Base-by-base conservation (phyloP, 139 green algal species). In the Edaphochlamys debaryana region DNA sequence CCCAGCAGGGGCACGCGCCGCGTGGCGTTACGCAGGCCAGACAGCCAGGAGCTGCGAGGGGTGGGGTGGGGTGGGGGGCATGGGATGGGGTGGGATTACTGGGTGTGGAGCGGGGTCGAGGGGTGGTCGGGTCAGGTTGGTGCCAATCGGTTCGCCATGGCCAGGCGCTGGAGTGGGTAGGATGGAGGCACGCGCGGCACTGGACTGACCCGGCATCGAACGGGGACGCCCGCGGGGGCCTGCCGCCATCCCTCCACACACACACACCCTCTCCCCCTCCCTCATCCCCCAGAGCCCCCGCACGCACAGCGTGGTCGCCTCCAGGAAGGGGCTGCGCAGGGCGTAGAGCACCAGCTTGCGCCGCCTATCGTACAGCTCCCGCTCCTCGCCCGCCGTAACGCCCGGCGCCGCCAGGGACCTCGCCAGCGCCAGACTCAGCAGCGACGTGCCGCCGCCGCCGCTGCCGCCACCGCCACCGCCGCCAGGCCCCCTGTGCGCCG, bases 341-440 rank as follows among this genome's bases (percentile, higher is more conserved):
- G 86, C 88, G 82, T 94, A 94, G 29, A 89, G 84, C 45, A 88
- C 64, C 56, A 90, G 64, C 67, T 82, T 79, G 15, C 76, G 67
- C 38, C 86, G 79, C 40, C 82, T 77, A 36, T 87, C 80, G 15
- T 48, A 78, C 66, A 86, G 52, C 79, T 91, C 86, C 25, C 79
- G 69, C 71, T 89, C 71, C 76, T 86, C 79, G 30, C 86, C 86
- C 23, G 63, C 29, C 17, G 72, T 70, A 20, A 84, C 30, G 50
- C 78, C 78, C 27, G 78, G 66, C 17, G 66, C 27, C 11, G 78
- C 78, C 11, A 84, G 78, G 4, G 78, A 86, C 80, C 80, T 86
- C 30, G 80, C 80, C 45, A 86, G 69, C 4, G 80, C 80, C 41
- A 86, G 48, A 60, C 80, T 80, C 41, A 86, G 80, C 42, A 86